phyloP scores from a whole-genome alignment of 768 basidiomycete species.

The Auricularia cornea region DNA sequence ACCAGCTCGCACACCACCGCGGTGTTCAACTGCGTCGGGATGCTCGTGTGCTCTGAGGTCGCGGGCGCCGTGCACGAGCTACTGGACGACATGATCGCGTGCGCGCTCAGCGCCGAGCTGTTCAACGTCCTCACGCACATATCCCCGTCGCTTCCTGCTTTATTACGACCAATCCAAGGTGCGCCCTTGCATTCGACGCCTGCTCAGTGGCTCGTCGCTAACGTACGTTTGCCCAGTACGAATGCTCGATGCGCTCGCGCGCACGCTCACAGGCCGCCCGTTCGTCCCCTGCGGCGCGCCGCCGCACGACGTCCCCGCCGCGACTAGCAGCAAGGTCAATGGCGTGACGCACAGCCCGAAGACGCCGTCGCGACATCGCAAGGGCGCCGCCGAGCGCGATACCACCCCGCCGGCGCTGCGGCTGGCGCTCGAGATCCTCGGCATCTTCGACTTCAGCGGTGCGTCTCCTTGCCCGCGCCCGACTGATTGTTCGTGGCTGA shows the following conservation, averaged over 20 bases:
- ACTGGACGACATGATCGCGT: constrained; percentile 92
- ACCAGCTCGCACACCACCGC: not conserved
- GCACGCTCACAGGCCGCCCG: constrained; percentile 70
- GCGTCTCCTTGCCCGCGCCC: not conserved
- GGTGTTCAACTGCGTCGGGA: constrained; percentile 59
- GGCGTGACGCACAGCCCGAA: not conserved
- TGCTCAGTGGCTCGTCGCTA: not conserved
- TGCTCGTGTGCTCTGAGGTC: constrained; percentile 81
- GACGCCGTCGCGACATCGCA: not conserved
- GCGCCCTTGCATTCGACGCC: not conserved
- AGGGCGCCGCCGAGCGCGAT: not conserved
- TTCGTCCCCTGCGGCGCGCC: constrained; percentile 85
- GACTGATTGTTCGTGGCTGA: too few relatives aligned
- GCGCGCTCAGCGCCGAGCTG: constrained; percentile 84
- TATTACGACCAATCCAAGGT: not conserved
- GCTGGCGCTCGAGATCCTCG: constrained; percentile 78
- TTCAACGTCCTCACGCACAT: constrained; percentile 77
- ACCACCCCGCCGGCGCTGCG: constrained; percentile 33
- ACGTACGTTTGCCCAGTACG: constrained; percentile 48
- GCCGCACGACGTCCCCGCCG: not conserved
- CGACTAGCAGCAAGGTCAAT: not conserved
- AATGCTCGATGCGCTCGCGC: constrained; percentile 74
- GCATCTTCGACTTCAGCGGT: constrained; percentile 81
- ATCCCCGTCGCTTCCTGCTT: constrained; percentile 53
- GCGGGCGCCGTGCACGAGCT: constrained; percentile 95